Conservation (phyloP, 108 stramenopile genomes). For the Aurantiochytrium sp. region DNA sequence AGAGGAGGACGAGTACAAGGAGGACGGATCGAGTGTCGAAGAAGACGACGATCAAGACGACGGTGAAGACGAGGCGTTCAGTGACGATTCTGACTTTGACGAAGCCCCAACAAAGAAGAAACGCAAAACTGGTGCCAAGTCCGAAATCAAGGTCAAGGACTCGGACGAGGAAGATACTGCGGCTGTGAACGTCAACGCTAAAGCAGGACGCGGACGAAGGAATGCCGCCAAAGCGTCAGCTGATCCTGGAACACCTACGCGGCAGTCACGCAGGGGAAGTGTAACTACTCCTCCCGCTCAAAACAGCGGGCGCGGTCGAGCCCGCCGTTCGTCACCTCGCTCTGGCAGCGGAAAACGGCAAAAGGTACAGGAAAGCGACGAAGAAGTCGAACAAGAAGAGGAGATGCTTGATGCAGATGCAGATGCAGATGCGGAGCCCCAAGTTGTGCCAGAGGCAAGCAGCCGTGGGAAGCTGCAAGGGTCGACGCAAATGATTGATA, state of each 20-base stretch:
- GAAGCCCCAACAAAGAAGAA: not conserved
- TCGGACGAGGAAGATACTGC: not conserved
- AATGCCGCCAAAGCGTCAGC: not conserved
- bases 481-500: too few relatives aligned
- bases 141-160: not conserved
- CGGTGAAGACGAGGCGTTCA: not conserved
- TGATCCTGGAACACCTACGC: not conserved
- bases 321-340: not conserved
- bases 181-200: not conserved
- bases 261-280: not conserved
- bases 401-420: not conserved
- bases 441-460: not conserved
- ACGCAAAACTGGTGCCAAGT: not conserved
- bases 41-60: not conserved
- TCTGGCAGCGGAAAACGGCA: not conserved
- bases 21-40: not conserved
- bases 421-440: not conserved
- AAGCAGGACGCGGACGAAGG: too few relatives aligned
- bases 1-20: not conserved
- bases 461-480: not conserved
- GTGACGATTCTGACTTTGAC: not conserved
- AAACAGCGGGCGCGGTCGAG: not conserved
- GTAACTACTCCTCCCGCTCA: not conserved
- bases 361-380: not conserved
- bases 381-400: not conserved